These are phyloP conservation scores for Babesia divergens DNA, from an alignment of 169 alveolate species.

Conservation along the genomic window DNA sequence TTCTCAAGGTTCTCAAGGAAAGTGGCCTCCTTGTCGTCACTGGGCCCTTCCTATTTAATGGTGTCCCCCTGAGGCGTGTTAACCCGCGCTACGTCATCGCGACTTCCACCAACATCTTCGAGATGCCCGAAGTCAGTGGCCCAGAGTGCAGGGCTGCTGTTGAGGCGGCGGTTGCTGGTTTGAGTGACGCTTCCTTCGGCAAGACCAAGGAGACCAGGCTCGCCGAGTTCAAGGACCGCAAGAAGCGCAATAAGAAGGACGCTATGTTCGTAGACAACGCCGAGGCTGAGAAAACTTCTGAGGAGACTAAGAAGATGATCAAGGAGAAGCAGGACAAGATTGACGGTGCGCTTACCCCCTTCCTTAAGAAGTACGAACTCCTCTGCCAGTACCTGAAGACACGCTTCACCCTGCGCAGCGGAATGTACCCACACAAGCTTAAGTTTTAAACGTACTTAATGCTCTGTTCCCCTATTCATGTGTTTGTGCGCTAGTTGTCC, in stretches of 20 bases:
- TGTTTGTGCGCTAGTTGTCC: no score
- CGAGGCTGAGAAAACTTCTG: slow-evolving; percentile 54
- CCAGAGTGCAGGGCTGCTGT: slow-evolving; percentile 60
- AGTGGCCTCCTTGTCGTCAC: slow-evolving; percentile 93
- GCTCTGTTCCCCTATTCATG: no score
- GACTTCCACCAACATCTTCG: slow-evolving; percentile 89
- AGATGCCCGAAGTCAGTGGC: slow-evolving; percentile 74
- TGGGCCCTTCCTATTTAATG: slow-evolving; percentile 94
- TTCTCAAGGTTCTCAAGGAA: slow-evolving; percentile 87
- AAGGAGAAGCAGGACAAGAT: slow-evolving; percentile 71
- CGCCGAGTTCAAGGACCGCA: slow-evolving; percentile 77
- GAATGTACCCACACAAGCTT: slow-evolving; percentile 88
- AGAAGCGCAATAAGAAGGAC: slow-evolving; percentile 68
- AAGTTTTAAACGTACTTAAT: slow-evolving; percentile 76
- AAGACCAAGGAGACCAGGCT: slow-evolving; percentile 75
- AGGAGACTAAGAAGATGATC: slow-evolving; percentile 49
- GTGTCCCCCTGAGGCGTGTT: slow-evolving; percentile 96
- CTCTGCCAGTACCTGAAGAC: slow-evolving; percentile 81
- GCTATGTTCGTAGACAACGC: slow-evolving; percentile 78
- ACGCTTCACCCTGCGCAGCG: slow-evolving; percentile 87
- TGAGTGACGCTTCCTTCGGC: slow-evolving; percentile 72
- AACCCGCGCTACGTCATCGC: slow-evolving; percentile 94
- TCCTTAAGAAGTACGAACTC: slow-evolving; percentile 66
- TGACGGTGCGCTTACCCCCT: slow-evolving; percentile 71
- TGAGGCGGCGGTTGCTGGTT: slow-evolving; percentile 53